Evolutionary conservation across 2,329 filamentous ascomycete genomes (phyloP).

Genomic region (Botrytis elliptica): DNA sequence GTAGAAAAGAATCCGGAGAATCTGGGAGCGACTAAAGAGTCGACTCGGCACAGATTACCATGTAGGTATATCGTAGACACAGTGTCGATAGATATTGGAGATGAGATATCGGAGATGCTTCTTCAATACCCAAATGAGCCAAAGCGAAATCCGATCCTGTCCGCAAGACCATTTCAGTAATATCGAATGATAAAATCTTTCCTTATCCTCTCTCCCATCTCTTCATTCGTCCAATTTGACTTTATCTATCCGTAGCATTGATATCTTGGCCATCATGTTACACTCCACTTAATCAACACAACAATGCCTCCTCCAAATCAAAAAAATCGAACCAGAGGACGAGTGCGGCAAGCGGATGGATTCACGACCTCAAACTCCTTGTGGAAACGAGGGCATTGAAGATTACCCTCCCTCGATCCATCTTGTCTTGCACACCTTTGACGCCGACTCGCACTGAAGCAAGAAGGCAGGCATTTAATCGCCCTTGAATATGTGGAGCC

Average conservation of each 20-base stretch:
- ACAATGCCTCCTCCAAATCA: neutral
- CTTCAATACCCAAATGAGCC: neutral
- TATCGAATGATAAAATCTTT: neutral
- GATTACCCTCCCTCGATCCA: neutral
- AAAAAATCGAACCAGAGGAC: neutral
- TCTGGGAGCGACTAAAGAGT: neutral
- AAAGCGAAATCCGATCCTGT: no score
- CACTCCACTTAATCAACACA: neutral
- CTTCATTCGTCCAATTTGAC: neutral
- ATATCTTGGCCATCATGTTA: neutral
- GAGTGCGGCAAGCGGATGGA: slow-evolving; percentile 3
- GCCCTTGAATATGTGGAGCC: neutral
- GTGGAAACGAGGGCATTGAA: neutral
- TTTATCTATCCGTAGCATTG: neutral
- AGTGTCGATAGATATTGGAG: no score
- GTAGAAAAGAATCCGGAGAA: no score
- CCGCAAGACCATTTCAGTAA: neutral
- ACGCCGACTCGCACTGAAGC: neutral
- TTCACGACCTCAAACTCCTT: slow-evolving; percentile 1
- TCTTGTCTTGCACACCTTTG: neutral
- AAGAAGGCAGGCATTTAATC: neutral
- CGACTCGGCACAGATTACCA: neutral
- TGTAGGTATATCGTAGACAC: no score
- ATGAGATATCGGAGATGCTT: neutral
- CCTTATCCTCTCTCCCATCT: neutral